These are phyloP conservation scores for Colletotrichum endophyticum DNA, from an alignment of 2,329 filamentous ascomycete species.

Conservation along the genomic window DNA sequence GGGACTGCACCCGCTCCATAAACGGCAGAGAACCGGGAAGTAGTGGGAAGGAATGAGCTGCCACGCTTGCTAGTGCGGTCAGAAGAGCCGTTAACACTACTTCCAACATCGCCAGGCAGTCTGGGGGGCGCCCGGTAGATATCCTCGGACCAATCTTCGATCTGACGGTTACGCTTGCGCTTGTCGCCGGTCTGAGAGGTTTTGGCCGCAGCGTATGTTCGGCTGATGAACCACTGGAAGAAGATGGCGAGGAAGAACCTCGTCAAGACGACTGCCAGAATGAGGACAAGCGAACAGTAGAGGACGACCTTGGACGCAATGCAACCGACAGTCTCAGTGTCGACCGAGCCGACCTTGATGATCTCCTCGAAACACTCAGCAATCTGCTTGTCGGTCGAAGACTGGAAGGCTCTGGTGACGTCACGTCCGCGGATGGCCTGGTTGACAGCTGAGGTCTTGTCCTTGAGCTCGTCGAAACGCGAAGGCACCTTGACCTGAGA, in stretches of 20 bases:
- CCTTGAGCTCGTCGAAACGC: conserved; percentile 80
- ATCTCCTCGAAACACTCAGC: conserved; percentile 91
- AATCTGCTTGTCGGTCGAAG: conserved; percentile 76
- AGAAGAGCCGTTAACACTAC: conserved; percentile 63
- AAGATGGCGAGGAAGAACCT: conserved; percentile 89
- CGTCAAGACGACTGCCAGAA: conserved; percentile 83
- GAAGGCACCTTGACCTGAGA: conserved; percentile 77
- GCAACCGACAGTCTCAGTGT: conserved; percentile 95
- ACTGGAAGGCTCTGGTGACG: conserved; percentile 87
- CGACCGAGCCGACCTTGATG: conserved; percentile 93
- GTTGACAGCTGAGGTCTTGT: conserved; percentile 65
- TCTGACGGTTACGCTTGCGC: conserved; percentile 87
- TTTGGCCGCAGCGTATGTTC: conserved; percentile 82
- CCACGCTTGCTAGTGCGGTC: conserved; percentile 80
- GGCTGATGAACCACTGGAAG: conserved; percentile 96
- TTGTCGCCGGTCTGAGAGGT: conserved; percentile 83
- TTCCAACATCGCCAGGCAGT: conserved; percentile 75
- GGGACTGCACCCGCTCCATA: conserved; percentile 73
- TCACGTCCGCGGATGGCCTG: conserved; percentile 79
- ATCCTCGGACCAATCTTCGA: conserved; percentile 97
- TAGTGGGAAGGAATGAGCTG: conserved; percentile 87
- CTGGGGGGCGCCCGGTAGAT: conserved; percentile 92
- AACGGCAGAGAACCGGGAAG: conserved; percentile 91
- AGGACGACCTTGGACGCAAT: conserved; percentile 97
- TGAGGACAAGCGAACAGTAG: conserved; percentile 90